Evolutionary conservation across 768 basidiomycete species (phyloP).

Genomic region (Boletus rubroflammeus): DNA sequence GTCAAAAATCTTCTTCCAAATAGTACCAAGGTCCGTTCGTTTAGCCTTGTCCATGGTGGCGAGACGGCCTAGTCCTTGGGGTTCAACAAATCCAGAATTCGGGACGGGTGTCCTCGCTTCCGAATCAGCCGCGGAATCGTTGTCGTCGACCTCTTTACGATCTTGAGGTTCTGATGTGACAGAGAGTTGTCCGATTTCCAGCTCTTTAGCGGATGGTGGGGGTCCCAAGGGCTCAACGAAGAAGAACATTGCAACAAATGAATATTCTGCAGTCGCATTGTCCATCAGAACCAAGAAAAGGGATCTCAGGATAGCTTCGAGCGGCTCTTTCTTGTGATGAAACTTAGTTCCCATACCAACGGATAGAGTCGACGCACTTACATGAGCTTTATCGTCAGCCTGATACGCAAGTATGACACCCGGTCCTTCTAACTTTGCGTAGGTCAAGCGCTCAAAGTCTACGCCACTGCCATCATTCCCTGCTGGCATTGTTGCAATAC

Average conservation of each 20-base stretch:
- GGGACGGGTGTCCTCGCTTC: slow-evolving; percentile 42
- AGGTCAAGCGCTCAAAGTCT: slow-evolving; percentile 55
- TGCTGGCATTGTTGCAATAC: slow-evolving; percentile 48
- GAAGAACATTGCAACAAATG: slow-evolving; percentile 86
- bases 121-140: slow-evolving; percentile 45
- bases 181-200: slow-evolving; percentile 34
- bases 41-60: slow-evolving; percentile 52
- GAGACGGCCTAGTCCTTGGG: slow-evolving; percentile 25
- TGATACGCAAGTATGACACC: slow-evolving; percentile 79
- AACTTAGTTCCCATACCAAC: slow-evolving; percentile 9
- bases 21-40: slow-evolving; percentile 51
- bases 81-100: slow-evolving; percentile 27
- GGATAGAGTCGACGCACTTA: slow-evolving; percentile 40
- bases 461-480: slow-evolving; percentile 39
- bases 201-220: slow-evolving; percentile 33
- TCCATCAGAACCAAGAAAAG: slow-evolving; percentile 89
- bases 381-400: slow-evolving; percentile 85
- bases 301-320: slow-evolving; percentile 84
- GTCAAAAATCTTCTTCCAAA: slow-evolving; percentile 94
- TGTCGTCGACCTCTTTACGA: slow-evolving; percentile 35
- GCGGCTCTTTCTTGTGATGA: slow-evolving; percentile 62
- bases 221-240: slow-evolving; percentile 30
- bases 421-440: slow-evolving; percentile 77
- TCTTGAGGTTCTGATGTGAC: slow-evolving; percentile 42
- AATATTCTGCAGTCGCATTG: slow-evolving; percentile 90